These are phyloP conservation scores for Capsella bursapastoris DNA, from an alignment of 345 rosid genomes.

Conservation along the genomic window DNA sequence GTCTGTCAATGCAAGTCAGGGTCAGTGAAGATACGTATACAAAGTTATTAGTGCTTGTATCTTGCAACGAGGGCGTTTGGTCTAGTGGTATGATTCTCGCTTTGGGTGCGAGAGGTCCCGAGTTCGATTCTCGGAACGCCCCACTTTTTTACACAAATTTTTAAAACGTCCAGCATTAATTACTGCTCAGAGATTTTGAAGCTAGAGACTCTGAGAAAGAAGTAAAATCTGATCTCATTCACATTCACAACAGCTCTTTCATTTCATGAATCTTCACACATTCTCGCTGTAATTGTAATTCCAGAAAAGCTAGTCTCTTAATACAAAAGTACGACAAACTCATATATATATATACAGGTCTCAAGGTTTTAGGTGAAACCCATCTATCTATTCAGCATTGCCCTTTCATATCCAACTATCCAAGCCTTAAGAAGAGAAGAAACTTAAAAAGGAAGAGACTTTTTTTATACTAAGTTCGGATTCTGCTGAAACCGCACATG, in stretches of 20 bases:
- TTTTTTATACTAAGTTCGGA: slow-evolving; percentile 53
- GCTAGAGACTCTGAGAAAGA: background rate
- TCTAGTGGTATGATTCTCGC: slow-evolving; percentile 90
- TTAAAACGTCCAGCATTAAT: no score
- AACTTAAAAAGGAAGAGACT: slow-evolving; percentile 32
- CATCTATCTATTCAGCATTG: slow-evolving; percentile 12
- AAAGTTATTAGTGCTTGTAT: accelerated
- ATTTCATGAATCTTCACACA: slow-evolving; percentile 20
- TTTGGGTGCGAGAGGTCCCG: slow-evolving; percentile 94
- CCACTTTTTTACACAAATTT: slow-evolving; percentile 21
- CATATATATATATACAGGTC: slow-evolving; percentile 21
- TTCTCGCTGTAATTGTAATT: background rate
- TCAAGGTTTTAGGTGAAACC: slow-evolving; percentile 11
- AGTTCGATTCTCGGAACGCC: slow-evolving; percentile 84
- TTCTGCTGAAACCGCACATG: slow-evolving; percentile 49
- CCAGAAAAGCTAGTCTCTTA: background rate
- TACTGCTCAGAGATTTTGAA: background rate
- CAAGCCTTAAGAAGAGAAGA: slow-evolving; percentile 14
- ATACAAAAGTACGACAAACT: slow-evolving; percentile 29
- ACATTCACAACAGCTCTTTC: slow-evolving; percentile 19
- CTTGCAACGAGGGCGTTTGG: background rate
- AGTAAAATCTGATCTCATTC: no score
- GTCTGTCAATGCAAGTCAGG: background rate
- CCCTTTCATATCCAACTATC: slow-evolving; percentile 17
- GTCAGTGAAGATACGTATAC: background rate